Conservation (phyloP, 176 grass and related monocot species). For the Rhynchospora pubera region DNA sequence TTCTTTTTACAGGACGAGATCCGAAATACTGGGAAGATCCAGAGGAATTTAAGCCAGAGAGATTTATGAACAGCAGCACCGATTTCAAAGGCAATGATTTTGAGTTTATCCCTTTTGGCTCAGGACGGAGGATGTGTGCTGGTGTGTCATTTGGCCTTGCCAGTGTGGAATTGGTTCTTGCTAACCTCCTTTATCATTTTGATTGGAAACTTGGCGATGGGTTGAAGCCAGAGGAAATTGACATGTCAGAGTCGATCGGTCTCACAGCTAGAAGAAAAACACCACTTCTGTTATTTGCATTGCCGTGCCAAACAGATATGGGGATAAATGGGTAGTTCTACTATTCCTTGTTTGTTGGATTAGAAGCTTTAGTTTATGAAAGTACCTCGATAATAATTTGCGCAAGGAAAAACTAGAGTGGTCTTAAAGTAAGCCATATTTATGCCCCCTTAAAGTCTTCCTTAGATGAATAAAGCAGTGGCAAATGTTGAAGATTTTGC, state of each 20-base stretch:
- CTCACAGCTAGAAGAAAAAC: background rate
- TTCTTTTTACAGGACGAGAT: slow-evolving; percentile 18
- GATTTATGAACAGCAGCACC: background rate
- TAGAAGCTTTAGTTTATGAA: background rate
- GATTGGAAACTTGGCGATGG: slow-evolving; percentile 20
- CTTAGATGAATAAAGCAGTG: no score
- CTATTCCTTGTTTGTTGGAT: background rate
- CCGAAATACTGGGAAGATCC: slow-evolving; percentile 18
- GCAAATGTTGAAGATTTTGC: no score
- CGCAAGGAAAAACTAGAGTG: background rate
- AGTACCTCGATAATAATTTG: background rate
- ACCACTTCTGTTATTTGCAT: background rate
- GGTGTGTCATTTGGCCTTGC: slow-evolving; percentile 11
- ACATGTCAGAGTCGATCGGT: slow-evolving; percentile 27
- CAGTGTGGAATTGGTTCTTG: slow-evolving; percentile 20
- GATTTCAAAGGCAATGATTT: slow-evolving; percentile 27
- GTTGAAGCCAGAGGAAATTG: background rate
- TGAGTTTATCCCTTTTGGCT: slow-evolving; percentile 32
- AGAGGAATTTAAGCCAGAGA: slow-evolving; percentile 23
- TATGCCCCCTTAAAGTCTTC: background rate
- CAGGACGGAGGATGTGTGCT: slow-evolving; percentile 31
- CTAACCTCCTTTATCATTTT: slow-evolving; percentile 26
- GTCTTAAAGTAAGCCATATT: no score
- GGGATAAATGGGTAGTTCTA: background rate
- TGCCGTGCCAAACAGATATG: background rate